Percentiles rank a stretch among this genome's conserved stretches.
Evolutionary conservation across 768 basidiomycete genomes (phyloP).

Genomic region (Tremella yokohamensis): DNA sequence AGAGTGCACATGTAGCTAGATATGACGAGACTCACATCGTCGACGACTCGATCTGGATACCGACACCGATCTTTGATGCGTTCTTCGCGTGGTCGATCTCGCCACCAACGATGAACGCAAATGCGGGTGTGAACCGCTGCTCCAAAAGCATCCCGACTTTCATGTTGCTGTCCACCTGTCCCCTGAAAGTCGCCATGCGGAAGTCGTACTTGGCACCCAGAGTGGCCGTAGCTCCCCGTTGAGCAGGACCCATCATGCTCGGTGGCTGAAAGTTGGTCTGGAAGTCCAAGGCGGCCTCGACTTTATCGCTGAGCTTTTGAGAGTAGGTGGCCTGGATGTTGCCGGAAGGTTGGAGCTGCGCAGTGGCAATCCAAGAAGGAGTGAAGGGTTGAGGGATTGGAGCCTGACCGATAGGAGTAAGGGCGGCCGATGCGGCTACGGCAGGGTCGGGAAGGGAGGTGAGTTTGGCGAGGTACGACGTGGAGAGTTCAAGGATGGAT

Average conservation of each 20-base stretch:
- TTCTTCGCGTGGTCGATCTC: constrained; percentile 99
- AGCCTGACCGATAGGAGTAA: constrained; percentile 20
- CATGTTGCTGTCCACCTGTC: constrained; percentile 88
- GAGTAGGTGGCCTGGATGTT: constrained; percentile 89
- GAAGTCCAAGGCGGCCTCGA: constrained; percentile 94
- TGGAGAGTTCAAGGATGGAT: constrained; percentile 61
- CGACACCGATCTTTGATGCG: constrained; percentile 87
- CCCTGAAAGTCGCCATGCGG: constrained; percentile 86
- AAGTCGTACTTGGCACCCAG: constrained; percentile 96
- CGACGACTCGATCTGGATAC: constrained; percentile 86
- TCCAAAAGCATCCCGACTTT: constrained; percentile 93
- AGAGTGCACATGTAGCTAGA: constrained; percentile 6
- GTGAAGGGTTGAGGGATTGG: constrained; percentile 33
- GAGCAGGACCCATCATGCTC: constrained; percentile 56
- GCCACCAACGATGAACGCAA: constrained; percentile 88
- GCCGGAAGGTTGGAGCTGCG: constrained; percentile 76
- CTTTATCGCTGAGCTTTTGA: constrained; percentile 91
- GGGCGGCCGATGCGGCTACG: constrained; percentile 34
- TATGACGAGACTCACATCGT: constrained; percentile 38
- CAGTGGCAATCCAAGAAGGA: constrained; percentile 80
- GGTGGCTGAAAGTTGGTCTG: constrained; percentile 66
- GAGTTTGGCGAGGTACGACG: constrained; percentile 51
- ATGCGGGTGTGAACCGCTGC: constrained; percentile 91
- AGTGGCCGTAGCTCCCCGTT: constrained; percentile 87
- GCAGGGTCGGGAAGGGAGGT: constrained; percentile 47